Conservation (phyloP, 2,329 filamentous ascomycete genomes). For the Stagonosporopsis vannaccii region DNA sequence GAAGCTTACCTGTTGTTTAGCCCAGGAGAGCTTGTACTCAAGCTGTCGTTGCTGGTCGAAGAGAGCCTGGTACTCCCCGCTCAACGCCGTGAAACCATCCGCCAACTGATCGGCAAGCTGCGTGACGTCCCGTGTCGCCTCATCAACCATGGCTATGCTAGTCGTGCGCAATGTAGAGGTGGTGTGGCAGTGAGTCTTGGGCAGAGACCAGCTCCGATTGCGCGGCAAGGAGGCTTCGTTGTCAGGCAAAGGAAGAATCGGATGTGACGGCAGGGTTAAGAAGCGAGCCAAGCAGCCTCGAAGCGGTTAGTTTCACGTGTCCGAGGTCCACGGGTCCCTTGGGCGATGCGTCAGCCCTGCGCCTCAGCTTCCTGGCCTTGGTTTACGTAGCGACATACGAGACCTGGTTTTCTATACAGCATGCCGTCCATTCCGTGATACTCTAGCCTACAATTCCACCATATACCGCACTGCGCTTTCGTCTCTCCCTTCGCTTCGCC, state of each 20-base stretch:
- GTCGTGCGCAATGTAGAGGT: slow-evolving; percentile 16
- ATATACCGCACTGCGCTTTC: slow-evolving; percentile 1
- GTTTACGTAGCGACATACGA: slow-evolving; percentile 39
- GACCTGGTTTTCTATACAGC: slow-evolving; percentile 32
- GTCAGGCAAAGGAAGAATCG: slow-evolving; percentile 21
- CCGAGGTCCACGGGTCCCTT: slow-evolving; percentile 26
- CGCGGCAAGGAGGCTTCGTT: slow-evolving; percentile 33
- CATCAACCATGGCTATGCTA: slow-evolving; percentile 36
- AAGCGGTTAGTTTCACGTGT: background rate
- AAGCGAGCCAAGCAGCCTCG: slow-evolving; percentile 10
- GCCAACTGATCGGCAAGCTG: slow-evolving; percentile 53
- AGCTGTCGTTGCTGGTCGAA: slow-evolving; percentile 54
- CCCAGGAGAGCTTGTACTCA: slow-evolving; percentile 57
- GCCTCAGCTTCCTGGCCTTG: slow-evolving; percentile 37
- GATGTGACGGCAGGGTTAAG: slow-evolving; percentile 25
- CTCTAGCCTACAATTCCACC: slow-evolving; percentile 7
- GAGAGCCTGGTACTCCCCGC: slow-evolving; percentile 56
- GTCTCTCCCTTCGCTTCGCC: background rate
- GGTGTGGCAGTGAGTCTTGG: slow-evolving; percentile 7
- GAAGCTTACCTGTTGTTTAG: slow-evolving; percentile 57
- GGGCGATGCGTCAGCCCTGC: slow-evolving; percentile 36
- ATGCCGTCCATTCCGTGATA: slow-evolving; percentile 38
- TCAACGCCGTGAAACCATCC: slow-evolving; percentile 56
- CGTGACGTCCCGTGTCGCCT: slow-evolving; percentile 32
- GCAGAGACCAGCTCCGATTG: slow-evolving; percentile 31